A percentile compares a stretch with the other conserved stretches of the same genome.
Conservation (phyloP, 2,329 filamentous ascomycete genomes). For the Cordyceps cicadae region DNA sequence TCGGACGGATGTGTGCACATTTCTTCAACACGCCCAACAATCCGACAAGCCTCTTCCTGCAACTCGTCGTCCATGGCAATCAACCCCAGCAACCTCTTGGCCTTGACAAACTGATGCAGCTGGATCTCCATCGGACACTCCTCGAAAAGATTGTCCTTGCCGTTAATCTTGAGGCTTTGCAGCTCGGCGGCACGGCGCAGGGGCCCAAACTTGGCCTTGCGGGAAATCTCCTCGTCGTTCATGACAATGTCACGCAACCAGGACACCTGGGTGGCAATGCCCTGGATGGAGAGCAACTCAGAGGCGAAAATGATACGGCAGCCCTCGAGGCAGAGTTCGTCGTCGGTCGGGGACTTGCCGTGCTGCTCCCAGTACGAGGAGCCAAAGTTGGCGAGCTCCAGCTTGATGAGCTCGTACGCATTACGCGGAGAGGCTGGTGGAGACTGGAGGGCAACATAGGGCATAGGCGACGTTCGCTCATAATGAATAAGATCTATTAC, state of each 20-base stretch:
- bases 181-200: conserved; percentile 38
- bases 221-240: conserved; percentile 34
- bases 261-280: conserved; percentile 29
- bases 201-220: conserved; percentile 40
- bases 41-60: conserved; percentile 49
- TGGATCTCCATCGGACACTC: conserved; percentile 47
- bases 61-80: conserved; percentile 53
- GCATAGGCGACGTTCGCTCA: conserved; percentile 49
- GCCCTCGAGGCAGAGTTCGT: conserved; percentile 49
- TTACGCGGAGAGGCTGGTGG: conserved; percentile 41
- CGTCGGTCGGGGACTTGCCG: conserved; percentile 37
- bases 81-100: conserved; percentile 45
- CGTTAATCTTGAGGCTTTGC: conserved; percentile 45
- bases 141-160: conserved; percentile 50
- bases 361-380: conserved; percentile 35
- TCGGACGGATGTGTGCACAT: conserved; percentile 41
- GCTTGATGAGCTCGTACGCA: conserved; percentile 54
- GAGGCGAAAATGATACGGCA: conserved; percentile 49
- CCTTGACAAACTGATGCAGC: conserved; percentile 45
- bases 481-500: conserved; percentile 54
- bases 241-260: conserved; percentile 56
- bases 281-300: conserved; percentile 37
- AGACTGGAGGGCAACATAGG: conserved; percentile 40
- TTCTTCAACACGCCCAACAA: conserved; percentile 49
- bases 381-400: conserved; percentile 47